Base-by-base conservation (phyloP, 164 flowering plant genomes). In the Protea cynaroides region DNA sequence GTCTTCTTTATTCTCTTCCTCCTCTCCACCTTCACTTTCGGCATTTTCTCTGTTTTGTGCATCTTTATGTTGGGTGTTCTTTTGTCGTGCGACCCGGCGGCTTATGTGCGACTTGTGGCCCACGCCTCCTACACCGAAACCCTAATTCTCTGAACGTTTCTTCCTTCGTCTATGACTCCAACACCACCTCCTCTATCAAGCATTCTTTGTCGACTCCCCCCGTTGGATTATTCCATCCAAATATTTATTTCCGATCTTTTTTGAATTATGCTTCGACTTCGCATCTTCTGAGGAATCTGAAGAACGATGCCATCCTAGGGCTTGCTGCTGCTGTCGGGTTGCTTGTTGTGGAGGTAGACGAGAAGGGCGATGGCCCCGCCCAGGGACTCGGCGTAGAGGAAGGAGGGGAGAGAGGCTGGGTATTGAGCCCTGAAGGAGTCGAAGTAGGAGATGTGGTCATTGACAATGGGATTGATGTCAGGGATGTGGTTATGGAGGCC, bases 311-410 rank as follows among this genome's bases (percentile, higher is more conserved):
- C 97, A 59, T 79, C 81, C 82, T 85, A 92, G 63, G 74, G 70
- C 29, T 71, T 61, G 38, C 67, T 62, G 46, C 14, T 40, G 46
- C 46, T 40, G 46, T 40, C 10, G 46, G 46, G 46, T 40, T 12
- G n/a, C n/a, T 44, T 65, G 25, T 74, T 69, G 24, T 86, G 77
- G 65, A 95, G 84, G 54, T 89, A 75, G 74, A 92, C 73, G 54
- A 86, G 78, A 25, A 95, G 80, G 1, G 97, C 83, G 25, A 95
- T 84, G 12, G 99, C 99, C 3, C 97, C 97, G 61, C 97, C 99
- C 34, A 95, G 86, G 1, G 99, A 95, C 77, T 95, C 99, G 1
- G 94, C 54, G 75, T 92, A 95, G 66, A 92, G 77, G 66, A 91
- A 94, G 25, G 96, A 72, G 0, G 96, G 96, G 34, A 88, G 72